These are phyloP conservation scores for Cladosporium sp. DNA, from an alignment of 2,329 filamentous ascomycete species.

Conservation along the genomic window DNA sequence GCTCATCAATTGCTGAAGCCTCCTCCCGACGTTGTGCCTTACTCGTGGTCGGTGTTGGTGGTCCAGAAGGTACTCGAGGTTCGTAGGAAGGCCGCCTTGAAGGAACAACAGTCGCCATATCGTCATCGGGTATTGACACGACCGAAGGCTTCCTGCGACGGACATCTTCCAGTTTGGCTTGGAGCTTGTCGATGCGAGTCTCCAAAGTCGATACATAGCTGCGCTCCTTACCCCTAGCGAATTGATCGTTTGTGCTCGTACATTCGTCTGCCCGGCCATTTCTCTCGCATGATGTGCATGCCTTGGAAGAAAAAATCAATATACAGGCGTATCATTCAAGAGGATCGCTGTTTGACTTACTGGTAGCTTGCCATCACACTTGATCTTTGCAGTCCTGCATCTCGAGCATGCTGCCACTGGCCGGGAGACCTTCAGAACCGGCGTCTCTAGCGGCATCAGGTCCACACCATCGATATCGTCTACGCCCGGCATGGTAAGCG, in stretches of 20 bases:
- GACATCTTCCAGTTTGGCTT: constrained; percentile 67
- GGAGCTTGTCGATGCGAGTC: constrained; percentile 82
- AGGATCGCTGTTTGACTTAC: constrained; percentile 21
- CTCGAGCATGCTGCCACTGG: constrained; percentile 78
- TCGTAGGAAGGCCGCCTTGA: constrained; percentile 52
- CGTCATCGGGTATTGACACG: constrained; percentile 65
- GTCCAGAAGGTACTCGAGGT: constrained; percentile 22
- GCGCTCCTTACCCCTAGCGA: constrained; percentile 90
- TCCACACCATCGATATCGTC: constrained; percentile 32
- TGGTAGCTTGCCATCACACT: constrained; percentile 95
- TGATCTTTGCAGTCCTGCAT: constrained; percentile 91
- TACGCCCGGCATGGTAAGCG: constrained; percentile 20
- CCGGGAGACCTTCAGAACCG: constrained; percentile 71
- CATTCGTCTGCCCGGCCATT: constrained; percentile 84
- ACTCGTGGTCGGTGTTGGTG: constrained; percentile 38
- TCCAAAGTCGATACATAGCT: constrained; percentile 98
- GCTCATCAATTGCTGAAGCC: constrained; percentile 82
- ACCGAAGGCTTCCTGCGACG: constrained; percentile 73
- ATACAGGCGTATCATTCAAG: neutral
- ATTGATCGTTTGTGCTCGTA: constrained; percentile 93
- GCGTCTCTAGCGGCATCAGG: constrained; percentile 55
- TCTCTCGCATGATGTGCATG: constrained; percentile 93
- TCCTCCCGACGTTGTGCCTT: constrained; percentile 60
- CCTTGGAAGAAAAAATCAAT: constrained; percentile 39
- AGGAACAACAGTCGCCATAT: constrained; percentile 38